Evolutionary conservation across 352 stramenopile species (phyloP).

Genomic region (Pythium sp.): DNA sequence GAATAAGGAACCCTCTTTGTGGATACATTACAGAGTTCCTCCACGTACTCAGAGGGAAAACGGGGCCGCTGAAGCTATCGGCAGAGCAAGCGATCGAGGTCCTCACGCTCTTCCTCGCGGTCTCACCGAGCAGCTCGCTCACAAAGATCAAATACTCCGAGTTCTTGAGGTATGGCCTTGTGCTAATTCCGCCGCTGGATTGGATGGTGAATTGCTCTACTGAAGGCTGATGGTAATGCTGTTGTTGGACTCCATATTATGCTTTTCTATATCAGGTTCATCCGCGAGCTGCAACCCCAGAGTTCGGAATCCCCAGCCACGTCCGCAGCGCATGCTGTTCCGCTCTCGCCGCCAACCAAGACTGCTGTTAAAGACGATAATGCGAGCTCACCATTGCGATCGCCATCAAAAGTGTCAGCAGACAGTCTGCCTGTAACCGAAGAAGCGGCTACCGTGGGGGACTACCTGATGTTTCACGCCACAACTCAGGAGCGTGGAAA

Average conservation of each 20-base stretch:
- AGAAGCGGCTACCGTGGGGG: slow-evolving; percentile 28
- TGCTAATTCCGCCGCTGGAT: too few species aligned
- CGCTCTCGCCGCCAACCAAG: not conserved
- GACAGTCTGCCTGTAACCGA: not conserved
- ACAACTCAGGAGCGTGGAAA: slow-evolving; percentile 35
- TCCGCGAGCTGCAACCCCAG: not conserved
- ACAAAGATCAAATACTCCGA: slow-evolving; percentile 32
- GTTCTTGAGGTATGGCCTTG: slow-evolving; percentile 27
- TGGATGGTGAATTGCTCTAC: too few species aligned
- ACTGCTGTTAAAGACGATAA: too few species aligned
- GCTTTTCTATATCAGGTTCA: not conserved
- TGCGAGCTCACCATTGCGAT: not conserved
- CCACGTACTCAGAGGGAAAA: slow-evolving; percentile 22
- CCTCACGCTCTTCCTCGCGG: slow-evolving; percentile 33
- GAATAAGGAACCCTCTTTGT: not conserved
- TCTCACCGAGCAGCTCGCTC: slow-evolving; percentile 23
- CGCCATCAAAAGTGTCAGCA: not conserved
- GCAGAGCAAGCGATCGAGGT: slow-evolving; percentile 33
- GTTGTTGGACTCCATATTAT: too few species aligned
- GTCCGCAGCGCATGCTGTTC: not conserved
- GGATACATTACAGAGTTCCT: slow-evolving; percentile 27
- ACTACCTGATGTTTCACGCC: slow-evolving; percentile 54
- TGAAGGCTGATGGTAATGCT: too few species aligned
- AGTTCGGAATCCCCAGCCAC: not conserved
- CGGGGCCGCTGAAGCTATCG: slow-evolving; percentile 26